Evolutionary conservation across 2,329 filamentous ascomycete genomes (phyloP), one percentile per base, ranked within the genome.

Genomic region (Pyrenophora tritici-repentis): DNA sequence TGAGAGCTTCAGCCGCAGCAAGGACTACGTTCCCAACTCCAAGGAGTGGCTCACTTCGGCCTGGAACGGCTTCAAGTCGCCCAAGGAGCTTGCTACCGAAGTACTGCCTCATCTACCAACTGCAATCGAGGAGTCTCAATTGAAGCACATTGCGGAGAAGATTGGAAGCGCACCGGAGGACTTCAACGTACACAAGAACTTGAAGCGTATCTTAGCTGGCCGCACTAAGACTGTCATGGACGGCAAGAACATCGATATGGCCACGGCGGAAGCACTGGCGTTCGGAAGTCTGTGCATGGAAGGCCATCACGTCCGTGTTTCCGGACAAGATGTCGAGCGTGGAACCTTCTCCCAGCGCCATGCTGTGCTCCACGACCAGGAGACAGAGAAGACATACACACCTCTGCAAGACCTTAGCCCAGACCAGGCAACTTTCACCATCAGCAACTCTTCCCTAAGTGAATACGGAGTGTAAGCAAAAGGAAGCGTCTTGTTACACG

Each of bases 51-150:
- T 96, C 64, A 97, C 94, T 7, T 97, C 92, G 43, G 93, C 94
- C 49, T 99, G 94, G 94, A 96, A 99, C 79, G 93, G 93, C 57
- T 97, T 99, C 86, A 97, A 97, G 81, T 96, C 92, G 26, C 94
- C 94, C 68, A 97, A 97, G 82, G 94, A 99, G 78, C 82, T 99
- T 58, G 92, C 93, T 26, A 94, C 88, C 18, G 94, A 99, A 79
- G 86, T 97, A 38, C 82, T 99, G 43, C 92, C 93, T 42, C 94
- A 99, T 78, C 85, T 90, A 66, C 87, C 91, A 20, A 99, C 94
- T 33, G 89, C 86, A 42, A 87, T 97, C 37, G 86, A 89, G 57
- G 72, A 75, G 54, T 83, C 88, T 58, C 86, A 85, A 12, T 78
- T 97, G 55, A 85, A 90, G 74, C 86, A 91, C 75, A 91, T 99